A percentile compares a stretch with the other conserved stretches of the same genome.
These are phyloP conservation scores for Mucor velutinosus DNA, from an alignment of 371 early-diverging fungal genomes.

Conservation along the genomic window DNA sequence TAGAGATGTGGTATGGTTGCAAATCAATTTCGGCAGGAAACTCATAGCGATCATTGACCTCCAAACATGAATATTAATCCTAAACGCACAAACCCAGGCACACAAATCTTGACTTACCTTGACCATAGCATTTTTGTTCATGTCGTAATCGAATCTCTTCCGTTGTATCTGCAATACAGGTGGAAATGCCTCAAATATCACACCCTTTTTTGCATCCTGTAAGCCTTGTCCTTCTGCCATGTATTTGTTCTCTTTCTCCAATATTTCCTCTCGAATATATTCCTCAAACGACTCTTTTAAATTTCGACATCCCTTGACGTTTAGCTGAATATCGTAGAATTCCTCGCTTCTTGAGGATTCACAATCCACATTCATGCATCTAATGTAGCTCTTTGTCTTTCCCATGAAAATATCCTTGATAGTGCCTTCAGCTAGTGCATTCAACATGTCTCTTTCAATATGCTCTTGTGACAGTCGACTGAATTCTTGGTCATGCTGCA, in stretches of 20 bases:
- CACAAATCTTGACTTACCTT: conserved; percentile 51
- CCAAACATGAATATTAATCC: not conserved
- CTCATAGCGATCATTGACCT: conserved; percentile 95
- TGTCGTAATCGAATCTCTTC: conserved; percentile 97
- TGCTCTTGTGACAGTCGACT: conserved; percentile 93
- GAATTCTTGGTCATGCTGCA: conserved; percentile 97
- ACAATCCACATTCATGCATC: conserved; percentile 89
- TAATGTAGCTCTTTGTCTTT: conserved; percentile 85
- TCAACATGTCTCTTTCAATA: conserved; percentile 84
- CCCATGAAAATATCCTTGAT: conserved; percentile 87
- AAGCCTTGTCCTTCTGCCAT: conserved; percentile 93
- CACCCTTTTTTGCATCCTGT: conserved; percentile 95
- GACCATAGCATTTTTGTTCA: conserved; percentile 80
- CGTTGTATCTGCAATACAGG: conserved; percentile 96
- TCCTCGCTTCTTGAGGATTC: conserved; percentile 85
- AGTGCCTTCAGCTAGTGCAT: conserved; percentile 83
- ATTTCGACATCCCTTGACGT: conserved; percentile 87
- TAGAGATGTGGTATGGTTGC: conserved; percentile 54
- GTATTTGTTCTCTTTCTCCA: conserved; percentile 97
- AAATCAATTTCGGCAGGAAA: conserved; percentile 89
- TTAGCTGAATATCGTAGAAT: conserved; percentile 78
- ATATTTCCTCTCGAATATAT: conserved; percentile 85
- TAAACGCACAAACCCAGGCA: not conserved
- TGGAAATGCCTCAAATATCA: conserved; percentile 92
- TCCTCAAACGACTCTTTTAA: conserved; percentile 86